Percentiles rank a stretch among this genome's conserved stretches.
phyloP scores from a whole-genome alignment of 306 rosid genomes.

The Corylus heterophylla region DNA sequence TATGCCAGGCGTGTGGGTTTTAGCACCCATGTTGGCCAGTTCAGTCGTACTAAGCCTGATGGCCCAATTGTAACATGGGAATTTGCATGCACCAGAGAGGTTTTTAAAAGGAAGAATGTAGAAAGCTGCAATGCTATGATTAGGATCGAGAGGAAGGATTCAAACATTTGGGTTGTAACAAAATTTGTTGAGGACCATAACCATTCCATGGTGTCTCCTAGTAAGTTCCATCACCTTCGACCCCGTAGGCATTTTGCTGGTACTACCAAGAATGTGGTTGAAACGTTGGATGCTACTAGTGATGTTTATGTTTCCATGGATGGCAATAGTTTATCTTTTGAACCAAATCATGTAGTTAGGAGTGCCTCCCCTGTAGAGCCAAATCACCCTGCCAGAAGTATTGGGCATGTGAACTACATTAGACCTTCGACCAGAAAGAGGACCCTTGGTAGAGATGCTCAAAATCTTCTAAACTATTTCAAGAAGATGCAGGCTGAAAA shows the following conservation, averaged over 20 bases:
- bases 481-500: conserved; percentile 80
- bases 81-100: conserved; percentile 70
- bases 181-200: conserved; percentile 79
- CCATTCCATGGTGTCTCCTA: conserved; percentile 56
- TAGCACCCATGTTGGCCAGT: conserved; percentile 68
- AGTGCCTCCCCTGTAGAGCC: conserved; percentile 58
- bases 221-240: conserved; percentile 57
- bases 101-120: conserved; percentile 59
- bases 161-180: conserved; percentile 53
- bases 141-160: conserved; percentile 63
- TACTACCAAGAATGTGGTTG: conserved; percentile 50
- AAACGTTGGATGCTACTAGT: conserved; percentile 39
- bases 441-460: conserved; percentile 79
- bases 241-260: conserved; percentile 74
- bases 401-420: conserved; percentile 35
- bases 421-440: conserved; percentile 53
- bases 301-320: conserved; percentile 46
- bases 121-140: conserved; percentile 81
- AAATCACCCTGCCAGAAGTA: conserved; percentile 41
- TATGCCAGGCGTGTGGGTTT: conserved; percentile 62
- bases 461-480: conserved; percentile 71
- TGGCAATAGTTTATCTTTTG: conserved; percentile 44
- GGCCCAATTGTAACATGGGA: conserved; percentile 82
- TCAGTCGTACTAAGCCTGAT: conserved; percentile 62
- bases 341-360: conserved; percentile 38